Base-by-base conservation (phyloP, 2,329 filamentous ascomycete genomes). In the Penicillium sp. region DNA sequence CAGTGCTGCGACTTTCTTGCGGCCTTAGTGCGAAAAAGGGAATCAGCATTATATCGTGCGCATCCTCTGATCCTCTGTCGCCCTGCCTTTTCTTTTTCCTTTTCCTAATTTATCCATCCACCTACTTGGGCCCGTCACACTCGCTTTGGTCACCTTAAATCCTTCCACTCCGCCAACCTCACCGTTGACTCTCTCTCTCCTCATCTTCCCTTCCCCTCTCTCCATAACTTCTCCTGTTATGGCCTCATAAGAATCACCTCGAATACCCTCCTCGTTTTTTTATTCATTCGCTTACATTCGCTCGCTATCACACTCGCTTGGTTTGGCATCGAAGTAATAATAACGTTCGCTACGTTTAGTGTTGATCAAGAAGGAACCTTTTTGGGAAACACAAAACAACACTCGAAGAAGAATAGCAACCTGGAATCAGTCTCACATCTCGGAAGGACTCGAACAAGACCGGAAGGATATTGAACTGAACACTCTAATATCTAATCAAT, bases 281-380 rank as follows among this genome's bases (percentile, higher is more conserved):
- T 66, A 62, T 64, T 70, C 71, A 73, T 70, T 75, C 73, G 71
- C 72, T 74, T 72, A 70, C 65, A 60, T 69, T 73, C 75, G 70
- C 71, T 77, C 74, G 74, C 74, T 72, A 66, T 68, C 69, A 75
- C 73, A 71, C 71, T 76, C 73, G 73, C 74, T 75, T 73, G 65
- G 67, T 70, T 73, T 71, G 69, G 70, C 69, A 72, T 71, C 69
- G 73, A 70, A 73, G 51, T 60, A 63, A 61, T 62, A 73, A 68
- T 69, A 77, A 77, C 76, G 70, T 73, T 78, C 76, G 76, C 76
- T 78, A 77, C 74, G 70, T 69, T 41, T 70, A 69, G 62, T 67
- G 63, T 67, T 69, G 63, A 60, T 66, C 57, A 49, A 64, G 50
- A 56, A 61, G 56, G 55, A 62, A 62, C 57, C 58, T 30, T 23